Percentiles rank a stretch among this genome's conserved stretches.
Evolutionary conservation across 2,329 filamentous ascomycete species (phyloP).

Genomic region (Kalaharituber pfeilii): DNA sequence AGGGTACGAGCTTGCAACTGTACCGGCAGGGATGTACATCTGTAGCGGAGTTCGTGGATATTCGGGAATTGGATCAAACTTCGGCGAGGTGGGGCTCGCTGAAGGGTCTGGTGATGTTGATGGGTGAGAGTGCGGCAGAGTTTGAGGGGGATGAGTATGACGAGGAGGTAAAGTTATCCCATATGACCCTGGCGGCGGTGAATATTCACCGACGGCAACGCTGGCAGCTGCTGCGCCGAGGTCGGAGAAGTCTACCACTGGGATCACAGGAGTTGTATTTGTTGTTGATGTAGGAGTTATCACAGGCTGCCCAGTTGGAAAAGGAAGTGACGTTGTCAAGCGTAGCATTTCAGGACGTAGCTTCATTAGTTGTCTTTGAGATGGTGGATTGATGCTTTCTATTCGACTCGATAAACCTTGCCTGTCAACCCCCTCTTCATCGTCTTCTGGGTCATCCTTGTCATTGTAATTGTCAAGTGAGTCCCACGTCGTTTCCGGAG

Average conservation of each 20-base stretch:
- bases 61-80: not conserved
- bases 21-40: not conserved
- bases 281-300: not conserved
- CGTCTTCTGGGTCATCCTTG: not conserved
- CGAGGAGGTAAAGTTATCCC: not conserved
- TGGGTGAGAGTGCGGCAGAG: not conserved
- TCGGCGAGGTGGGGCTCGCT: not conserved
- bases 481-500: not conserved
- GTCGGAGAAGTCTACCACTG: not conserved
- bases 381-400: too few relatives aligned
- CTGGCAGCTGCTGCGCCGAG: not conserved
- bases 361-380: not conserved
- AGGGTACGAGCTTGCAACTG: too few relatives aligned
- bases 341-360: not conserved
- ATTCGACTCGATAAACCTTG: not conserved
- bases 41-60: not conserved
- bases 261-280: not conserved
- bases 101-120: not conserved
- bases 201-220: too few relatives aligned
- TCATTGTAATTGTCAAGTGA: not conserved
- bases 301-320: not conserved
- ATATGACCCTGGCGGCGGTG: not conserved
- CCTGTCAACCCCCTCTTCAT: not conserved
- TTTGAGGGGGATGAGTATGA: not conserved
- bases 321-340: not conserved